Evolutionary conservation across 163 green algal genomes (phyloP), one percentile per base, ranked within the genome.

Genomic region (Prototheca wickerhamii): DNA sequence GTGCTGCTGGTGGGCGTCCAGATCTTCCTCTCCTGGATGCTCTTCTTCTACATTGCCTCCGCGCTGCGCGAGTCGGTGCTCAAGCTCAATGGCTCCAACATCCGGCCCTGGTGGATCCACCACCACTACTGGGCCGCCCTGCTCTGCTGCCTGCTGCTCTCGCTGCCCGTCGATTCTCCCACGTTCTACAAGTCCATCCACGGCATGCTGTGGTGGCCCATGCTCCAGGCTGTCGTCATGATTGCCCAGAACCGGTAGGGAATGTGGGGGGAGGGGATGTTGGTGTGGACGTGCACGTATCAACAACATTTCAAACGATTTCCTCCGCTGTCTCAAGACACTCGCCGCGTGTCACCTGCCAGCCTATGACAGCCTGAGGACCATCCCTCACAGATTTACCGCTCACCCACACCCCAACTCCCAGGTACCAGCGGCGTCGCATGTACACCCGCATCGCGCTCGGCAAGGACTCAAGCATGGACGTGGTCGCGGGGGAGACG

Each of bases 391-490:
- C 37, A 44, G 37, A 44, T 15, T 15, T 15, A 44, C 10, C 10
- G 10, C 37, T 44, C 56, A 30, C 56, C 33, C 33, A 51, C 56
- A 23, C 52, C 52, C 25, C 46, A 12, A 7, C 33, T 7, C 61
- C 18, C 71, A 80, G 77, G 60, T 99, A 98, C 79, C 93, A 99
- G 80, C 74, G 87, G 37, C 76, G 83, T 23, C 84, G 92, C 56
- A 93, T 98, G 87, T 99, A 99, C 82, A 97, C 89, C 3, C 86
- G 91, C 56, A 96, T 99, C 54, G 93, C 93, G 7, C 77, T 99
- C 31, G 93, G 93, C 57, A 96, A 95, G 74, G 86, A 87, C 62
- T 81, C 62, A 28, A 76, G 82, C 8, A 98, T 97, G 89, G 92
- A 97, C 71, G 90, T 98, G 34, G 89, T 96, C 34, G 79, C 72